phyloP scores from a whole-genome alignment of 78 protist species.

The Tieghemostelium lacteum region DNA sequence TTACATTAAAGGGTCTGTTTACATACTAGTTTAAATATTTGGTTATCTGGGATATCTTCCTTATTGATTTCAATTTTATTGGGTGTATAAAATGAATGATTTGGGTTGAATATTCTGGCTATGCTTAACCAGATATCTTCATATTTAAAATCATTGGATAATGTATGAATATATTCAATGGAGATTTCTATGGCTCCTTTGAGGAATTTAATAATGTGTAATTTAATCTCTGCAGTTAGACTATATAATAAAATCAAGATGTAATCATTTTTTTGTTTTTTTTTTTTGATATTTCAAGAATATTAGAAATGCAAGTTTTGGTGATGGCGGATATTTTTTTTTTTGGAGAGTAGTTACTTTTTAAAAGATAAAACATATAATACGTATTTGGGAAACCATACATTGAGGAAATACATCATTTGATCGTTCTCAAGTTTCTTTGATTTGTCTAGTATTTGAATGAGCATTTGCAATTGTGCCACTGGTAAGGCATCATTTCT shows the following conservation, averaged over 20 bases:
- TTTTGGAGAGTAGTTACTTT: slow-evolving; percentile 1
- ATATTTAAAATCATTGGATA: neutral
- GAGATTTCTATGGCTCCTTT: slow-evolving; percentile 1
- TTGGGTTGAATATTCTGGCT: slow-evolving; percentile 22
- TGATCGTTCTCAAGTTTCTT: neutral
- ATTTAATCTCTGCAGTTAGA: slow-evolving; percentile 9
- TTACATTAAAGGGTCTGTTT: neutral
- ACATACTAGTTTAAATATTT: neutral
- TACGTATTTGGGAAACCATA: neutral
- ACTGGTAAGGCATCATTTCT: slow-evolving; percentile 11
- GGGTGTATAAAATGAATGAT: slow-evolving; percentile 35
- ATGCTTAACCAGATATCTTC: slow-evolving; percentile 38
- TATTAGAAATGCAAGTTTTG: neutral
- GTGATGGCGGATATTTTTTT: neutral
- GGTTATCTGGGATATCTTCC: neutral
- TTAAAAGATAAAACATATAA: slow-evolving; percentile 18
- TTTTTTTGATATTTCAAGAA: neutral
- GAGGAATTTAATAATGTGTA: neutral
- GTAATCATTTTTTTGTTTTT: neutral
- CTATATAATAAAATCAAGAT: neutral
- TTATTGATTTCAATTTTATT: slow-evolving; percentile 18
- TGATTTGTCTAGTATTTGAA: neutral
- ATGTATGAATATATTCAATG: neutral
- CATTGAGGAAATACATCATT: slow-evolving; percentile 33
- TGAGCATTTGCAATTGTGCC: neutral